Conservation (phyloP, 345 rosid genomes). For the Camelina hispida region DNA sequence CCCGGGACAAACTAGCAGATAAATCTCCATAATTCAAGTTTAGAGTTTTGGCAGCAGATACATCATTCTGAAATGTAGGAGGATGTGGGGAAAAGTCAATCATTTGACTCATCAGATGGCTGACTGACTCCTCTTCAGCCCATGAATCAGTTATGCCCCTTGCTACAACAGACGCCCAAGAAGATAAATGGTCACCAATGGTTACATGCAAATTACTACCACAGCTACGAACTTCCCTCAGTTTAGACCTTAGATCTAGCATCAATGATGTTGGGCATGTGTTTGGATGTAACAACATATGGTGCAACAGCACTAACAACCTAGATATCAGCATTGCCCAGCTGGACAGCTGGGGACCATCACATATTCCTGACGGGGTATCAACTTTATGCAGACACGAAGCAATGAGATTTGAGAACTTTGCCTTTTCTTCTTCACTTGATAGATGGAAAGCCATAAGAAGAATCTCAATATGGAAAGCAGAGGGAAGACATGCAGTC, state of each 20-base stretch:
- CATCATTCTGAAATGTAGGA: slow-evolving; percentile 57
- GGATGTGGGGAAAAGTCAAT: slow-evolving; percentile 68
- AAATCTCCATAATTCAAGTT: slow-evolving; percentile 62
- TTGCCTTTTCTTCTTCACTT: slow-evolving; percentile 66
- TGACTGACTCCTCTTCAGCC: slow-evolving; percentile 63
- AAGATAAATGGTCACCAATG: slow-evolving; percentile 61
- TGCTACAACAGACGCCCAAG: slow-evolving; percentile 67
- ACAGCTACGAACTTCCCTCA: slow-evolving; percentile 66
- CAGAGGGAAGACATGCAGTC: slow-evolving; percentile 77
- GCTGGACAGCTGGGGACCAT: slow-evolving; percentile 62
- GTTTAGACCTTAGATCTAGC: slow-evolving; percentile 69
- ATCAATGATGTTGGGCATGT: slow-evolving; percentile 77
- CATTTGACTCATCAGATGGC: slow-evolving; percentile 68
- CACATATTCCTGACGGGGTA: slow-evolving; percentile 51
- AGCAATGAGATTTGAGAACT: slow-evolving; percentile 59
- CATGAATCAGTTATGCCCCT: slow-evolving; percentile 58
- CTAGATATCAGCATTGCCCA: slow-evolving; percentile 92
- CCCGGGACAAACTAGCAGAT: slow-evolving; percentile 57
- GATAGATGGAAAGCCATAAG: slow-evolving; percentile 93
- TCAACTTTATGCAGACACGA: slow-evolving; percentile 56
- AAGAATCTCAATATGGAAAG: slow-evolving; percentile 89
- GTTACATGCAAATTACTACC: slow-evolving; percentile 50
- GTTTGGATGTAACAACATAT: slow-evolving; percentile 72
- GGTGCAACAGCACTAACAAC: slow-evolving; percentile 80
- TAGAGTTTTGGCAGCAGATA: slow-evolving; percentile 53